A percentile compares a stretch with the other conserved stretches of the same genome.
Conservation (phyloP, 352 stramenopile genomes). For the Globisporangium paddicum region DNA sequence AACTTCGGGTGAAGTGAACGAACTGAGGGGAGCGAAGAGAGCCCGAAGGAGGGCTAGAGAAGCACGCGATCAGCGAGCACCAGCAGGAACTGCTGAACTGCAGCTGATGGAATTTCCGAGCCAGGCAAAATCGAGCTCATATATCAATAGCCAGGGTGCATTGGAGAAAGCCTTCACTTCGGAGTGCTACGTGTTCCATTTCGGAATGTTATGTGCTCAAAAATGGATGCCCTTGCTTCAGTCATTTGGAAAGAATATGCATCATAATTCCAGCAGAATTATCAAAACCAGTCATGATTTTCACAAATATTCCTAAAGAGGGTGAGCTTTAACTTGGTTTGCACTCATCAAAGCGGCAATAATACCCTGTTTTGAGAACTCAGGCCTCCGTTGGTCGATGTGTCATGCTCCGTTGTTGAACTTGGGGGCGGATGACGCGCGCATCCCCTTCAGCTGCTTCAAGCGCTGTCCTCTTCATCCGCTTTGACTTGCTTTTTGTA, state of each 20-base stretch:
- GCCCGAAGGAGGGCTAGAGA: not conserved
- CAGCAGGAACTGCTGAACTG: too few species aligned
- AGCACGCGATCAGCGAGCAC: not conserved
- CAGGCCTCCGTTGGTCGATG: not conserved
- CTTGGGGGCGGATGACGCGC: conserved; percentile 3
- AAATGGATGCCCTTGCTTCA: too few species aligned
- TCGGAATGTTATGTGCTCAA: too few species aligned
- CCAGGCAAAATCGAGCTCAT: too few species aligned
- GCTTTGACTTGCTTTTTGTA: conserved; percentile 2
- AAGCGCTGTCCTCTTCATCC: not conserved
- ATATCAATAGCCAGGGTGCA: too few species aligned
- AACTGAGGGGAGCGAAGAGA: not conserved
- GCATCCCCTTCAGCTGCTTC: conserved; percentile 2
- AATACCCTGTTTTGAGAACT: conserved; percentile 3
- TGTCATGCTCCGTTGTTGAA: conserved; percentile 13
- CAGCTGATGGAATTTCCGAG: too few species aligned
- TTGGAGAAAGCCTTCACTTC: too few species aligned
- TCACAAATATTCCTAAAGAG: not conserved
- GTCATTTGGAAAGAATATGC: too few species aligned
- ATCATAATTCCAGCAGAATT: too few species aligned
- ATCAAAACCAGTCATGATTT: too few species aligned
- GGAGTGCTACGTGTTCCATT: too few species aligned
- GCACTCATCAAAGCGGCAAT: not conserved
- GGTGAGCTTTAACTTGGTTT: not conserved
- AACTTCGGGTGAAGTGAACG: not conserved